Percentiles rank a stretch among this genome's conserved stretches.
phyloP scores from a whole-genome alignment of 1,284 basidiomycete genomes.

The Fomitopsis palustris region DNA sequence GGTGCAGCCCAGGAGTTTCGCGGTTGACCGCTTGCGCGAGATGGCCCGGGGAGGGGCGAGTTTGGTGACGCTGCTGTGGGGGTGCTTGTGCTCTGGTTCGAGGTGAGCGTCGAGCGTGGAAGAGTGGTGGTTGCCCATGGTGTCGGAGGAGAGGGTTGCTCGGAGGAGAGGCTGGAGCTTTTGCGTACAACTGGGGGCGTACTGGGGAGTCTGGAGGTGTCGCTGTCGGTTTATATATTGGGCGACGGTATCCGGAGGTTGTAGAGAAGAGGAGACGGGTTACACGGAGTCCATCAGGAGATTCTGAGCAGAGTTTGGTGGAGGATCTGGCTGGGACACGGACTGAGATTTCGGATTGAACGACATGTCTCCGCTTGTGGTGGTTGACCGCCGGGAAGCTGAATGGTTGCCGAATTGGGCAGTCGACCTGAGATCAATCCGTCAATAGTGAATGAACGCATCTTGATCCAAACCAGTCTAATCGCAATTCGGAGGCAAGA shows the following conservation, averaged over 20 bases:
- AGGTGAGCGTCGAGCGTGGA: conserved; percentile 13
- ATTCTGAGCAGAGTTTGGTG: conserved; percentile 13
- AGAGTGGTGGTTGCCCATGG: conserved; percentile 33
- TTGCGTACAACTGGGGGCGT: background rate
- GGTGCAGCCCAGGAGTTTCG: conserved; percentile 26
- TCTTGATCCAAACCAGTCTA: background rate
- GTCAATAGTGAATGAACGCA: background rate
- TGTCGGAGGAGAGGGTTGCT: conserved; percentile 4
- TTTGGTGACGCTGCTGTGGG: conserved; percentile 9
- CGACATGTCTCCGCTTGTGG: conserved; percentile 1
- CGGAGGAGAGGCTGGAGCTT: background rate
- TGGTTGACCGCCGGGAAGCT: conserved; percentile 9
- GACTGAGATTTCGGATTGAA: conserved; percentile 1
- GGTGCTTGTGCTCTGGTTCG: background rate
- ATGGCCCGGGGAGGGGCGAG: conserved; percentile 9
- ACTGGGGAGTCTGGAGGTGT: background rate
- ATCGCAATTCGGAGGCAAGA: background rate
- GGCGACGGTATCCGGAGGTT: conserved; percentile 8
- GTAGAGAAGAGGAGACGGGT: conserved; percentile 17
- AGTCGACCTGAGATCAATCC: conserved; percentile 3
- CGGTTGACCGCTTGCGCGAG: conserved; percentile 24
- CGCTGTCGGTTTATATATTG: conserved; percentile 17
- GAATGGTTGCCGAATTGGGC: conserved; percentile 4
- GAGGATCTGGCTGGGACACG: conserved; percentile 17
- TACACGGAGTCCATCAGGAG: conserved; percentile 21